Evolutionary conservation across 306 rosid genomes (phyloP), one percentile per base, ranked within the genome.

Genomic region (Lathyrus aphaca): DNA sequence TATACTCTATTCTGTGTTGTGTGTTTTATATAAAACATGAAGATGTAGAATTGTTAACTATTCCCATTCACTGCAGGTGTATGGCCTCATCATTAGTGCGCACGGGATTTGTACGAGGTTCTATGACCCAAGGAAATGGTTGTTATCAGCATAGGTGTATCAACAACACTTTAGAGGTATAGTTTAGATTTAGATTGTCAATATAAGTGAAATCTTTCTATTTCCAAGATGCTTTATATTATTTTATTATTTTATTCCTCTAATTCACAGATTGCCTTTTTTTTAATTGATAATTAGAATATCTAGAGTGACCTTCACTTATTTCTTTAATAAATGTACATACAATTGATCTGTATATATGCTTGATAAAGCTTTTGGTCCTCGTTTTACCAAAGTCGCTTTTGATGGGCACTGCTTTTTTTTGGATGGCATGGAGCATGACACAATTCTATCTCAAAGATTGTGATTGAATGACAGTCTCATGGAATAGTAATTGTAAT

Each of bases 81-180:
- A 93, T 93, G 96, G 84, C 91, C 80, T 93, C 98, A 18, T 86
- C 98, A 8, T 78, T 93, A 69, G 98, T 93, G 37, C 87, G 98
- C 56, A 85, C 88, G 69, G 98, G 98, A 48, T 93, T 90, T 83
- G 90, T 93, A 27, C 80, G 97, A 75, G 98, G 98, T 42, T 90
- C 94, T 25, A 46, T 77, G 84, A 83, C 96, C 74, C 97, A 93
- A 73, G 98, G 96, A 74, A 93, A 93, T 81, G 98, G 98, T 62
- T 93, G 97, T 82, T 93, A 93, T 88, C 96, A 88, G 81, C 97
- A 93, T 73, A 78, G 90, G 71, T 93, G 98, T 69, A 77, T 80
- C 71, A 93, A 85, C 74, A 88, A 81, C 65, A 80, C 90, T 57
- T 83, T 93, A 59, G 96, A 90, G 96, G 98, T 93, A 80, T 68